Evolutionary conservation across 75 land plant genomes (phyloP).

Genomic region (Sequoiadendron giganteum): DNA sequence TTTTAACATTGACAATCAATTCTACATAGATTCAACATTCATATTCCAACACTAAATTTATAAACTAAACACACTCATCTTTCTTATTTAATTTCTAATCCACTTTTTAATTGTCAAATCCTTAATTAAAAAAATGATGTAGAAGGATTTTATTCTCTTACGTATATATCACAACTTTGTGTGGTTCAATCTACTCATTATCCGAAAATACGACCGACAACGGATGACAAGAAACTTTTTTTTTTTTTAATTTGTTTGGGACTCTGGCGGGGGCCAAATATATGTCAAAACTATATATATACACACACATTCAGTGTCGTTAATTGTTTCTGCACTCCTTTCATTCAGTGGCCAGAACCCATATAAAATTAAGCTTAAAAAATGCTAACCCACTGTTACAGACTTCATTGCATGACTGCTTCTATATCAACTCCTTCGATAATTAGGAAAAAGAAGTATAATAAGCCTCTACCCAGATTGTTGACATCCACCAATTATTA

Average conservation of each 20-base stretch:
- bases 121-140: too few relatives aligned
- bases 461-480: neutral
- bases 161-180: too few relatives aligned
- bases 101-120: too few relatives aligned
- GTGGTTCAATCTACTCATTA: too few relatives aligned
- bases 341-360: neutral
- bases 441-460: neutral
- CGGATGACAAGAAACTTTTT: neutral
- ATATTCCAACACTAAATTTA: too few relatives aligned
- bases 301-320: neutral
- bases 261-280: neutral
- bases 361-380: neutral
- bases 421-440: neutral
- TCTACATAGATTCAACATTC: too few relatives aligned
- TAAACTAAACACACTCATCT: too few relatives aligned
- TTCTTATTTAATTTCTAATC: too few relatives aligned
- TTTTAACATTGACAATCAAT: too few relatives aligned
- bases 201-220: too few relatives aligned
- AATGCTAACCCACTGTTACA: neutral
- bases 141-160: too few relatives aligned
- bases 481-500: neutral
- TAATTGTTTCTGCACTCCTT: neutral
- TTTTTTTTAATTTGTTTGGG: neutral
- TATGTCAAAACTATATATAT: neutral
- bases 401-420: neutral